phyloP scores from a whole-genome alignment of 768 basidiomycete genomes.

The Suillus placidus region DNA sequence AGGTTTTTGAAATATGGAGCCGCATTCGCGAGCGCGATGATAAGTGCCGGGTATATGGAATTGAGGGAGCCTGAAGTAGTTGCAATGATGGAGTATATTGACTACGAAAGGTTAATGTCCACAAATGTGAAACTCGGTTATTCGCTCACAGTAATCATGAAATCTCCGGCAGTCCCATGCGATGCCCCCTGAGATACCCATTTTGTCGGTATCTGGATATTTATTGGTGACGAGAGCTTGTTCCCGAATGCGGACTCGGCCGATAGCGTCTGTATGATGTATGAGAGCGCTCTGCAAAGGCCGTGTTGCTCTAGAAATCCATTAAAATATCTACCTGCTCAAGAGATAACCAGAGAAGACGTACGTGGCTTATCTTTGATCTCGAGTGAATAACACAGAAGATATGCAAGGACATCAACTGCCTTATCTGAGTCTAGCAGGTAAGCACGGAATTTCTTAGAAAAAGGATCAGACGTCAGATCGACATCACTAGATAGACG shows the following conservation, averaged over 20 bases:
- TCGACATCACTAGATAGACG: neutral
- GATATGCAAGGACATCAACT: conserved; percentile 74
- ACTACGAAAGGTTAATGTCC: conserved; percentile 44
- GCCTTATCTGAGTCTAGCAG: conserved; percentile 80
- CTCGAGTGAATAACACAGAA: conserved; percentile 81
- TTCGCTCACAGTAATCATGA: conserved; percentile 76
- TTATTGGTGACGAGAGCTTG: conserved; percentile 68
- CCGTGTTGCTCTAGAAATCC: conserved; percentile 78
- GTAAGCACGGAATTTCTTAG: conserved; percentile 88
- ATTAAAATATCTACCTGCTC: conserved; percentile 13
- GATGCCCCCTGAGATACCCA: conserved; percentile 72
- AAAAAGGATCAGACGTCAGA: conserved; percentile 8
- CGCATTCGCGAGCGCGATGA: conserved; percentile 86
- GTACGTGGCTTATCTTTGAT: conserved; percentile 93
- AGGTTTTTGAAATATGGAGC: conserved; percentile 86
- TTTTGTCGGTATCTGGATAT: conserved; percentile 70
- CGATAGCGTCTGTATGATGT: conserved; percentile 89
- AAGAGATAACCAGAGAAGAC: conserved; percentile 26
- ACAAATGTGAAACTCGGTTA: conserved; percentile 8
- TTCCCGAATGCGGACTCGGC: conserved; percentile 78
- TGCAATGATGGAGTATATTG: conserved; percentile 87
- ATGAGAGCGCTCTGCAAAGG: conserved; percentile 84
- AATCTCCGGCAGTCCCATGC: conserved; percentile 76
- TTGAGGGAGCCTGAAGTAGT: conserved; percentile 82
- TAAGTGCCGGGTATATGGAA: conserved; percentile 88